phyloP scores from a whole-genome alignment of 306 rosid species.

The Cajanus cajan region DNA sequence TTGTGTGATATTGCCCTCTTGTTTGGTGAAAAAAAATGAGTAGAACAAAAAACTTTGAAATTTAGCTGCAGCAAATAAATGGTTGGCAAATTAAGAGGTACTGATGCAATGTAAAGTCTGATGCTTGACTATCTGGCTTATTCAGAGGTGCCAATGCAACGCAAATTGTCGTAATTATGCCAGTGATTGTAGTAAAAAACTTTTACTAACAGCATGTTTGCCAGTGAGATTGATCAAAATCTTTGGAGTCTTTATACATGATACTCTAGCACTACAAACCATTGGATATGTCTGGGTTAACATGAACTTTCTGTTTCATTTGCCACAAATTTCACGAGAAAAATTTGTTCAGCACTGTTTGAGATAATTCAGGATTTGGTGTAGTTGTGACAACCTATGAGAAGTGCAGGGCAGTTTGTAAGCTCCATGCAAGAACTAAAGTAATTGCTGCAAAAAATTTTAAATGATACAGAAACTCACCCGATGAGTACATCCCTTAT shows the following conservation, averaged over 20 bases:
- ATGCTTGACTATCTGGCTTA: background rate
- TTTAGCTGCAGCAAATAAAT: background rate
- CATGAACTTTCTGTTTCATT: background rate
- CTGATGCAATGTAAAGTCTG: background rate
- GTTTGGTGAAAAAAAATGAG: background rate
- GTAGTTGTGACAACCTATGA: background rate
- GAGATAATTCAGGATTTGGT: slow-evolving; percentile 11
- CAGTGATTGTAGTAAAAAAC: background rate
- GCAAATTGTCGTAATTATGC: background rate
- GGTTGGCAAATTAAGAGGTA: background rate
- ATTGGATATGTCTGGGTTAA: background rate
- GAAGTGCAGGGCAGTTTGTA: background rate
- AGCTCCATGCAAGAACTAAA: background rate
- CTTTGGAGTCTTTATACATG: background rate
- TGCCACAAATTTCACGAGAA: background rate
- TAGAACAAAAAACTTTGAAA: background rate
- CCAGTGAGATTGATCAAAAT: background rate
- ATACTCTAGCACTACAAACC: background rate
- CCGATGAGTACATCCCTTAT: background rate
- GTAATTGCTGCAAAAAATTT: background rate
- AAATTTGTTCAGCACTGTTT: background rate
- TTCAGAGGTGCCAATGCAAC: background rate
- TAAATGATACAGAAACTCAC: slow-evolving; percentile 2
- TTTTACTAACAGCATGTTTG: background rate
- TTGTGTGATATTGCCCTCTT: background rate